Evolutionary conservation across 2,329 filamentous ascomycete species (phyloP).

Genomic region (Cadophora malorum): DNA sequence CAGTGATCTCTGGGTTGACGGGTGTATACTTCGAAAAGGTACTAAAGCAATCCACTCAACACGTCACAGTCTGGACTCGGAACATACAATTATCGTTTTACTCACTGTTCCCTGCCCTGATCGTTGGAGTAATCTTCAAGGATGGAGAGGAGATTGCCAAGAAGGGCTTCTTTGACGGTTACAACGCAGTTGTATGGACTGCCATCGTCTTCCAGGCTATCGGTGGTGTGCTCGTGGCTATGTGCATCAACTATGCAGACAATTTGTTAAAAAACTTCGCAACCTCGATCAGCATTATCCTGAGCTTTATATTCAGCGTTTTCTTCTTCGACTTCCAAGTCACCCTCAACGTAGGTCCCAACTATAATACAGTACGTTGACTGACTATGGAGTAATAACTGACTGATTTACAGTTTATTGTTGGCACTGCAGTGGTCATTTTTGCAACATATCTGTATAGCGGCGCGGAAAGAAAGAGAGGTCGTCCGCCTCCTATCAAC

Average conservation of each 20-base stretch:
- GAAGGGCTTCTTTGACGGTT: constrained; percentile 92
- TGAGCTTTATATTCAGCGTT: constrained; percentile 85
- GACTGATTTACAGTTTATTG: constrained; percentile 67
- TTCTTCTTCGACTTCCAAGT: constrained; percentile 84
- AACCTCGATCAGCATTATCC: constrained; percentile 87
- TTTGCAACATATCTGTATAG: constrained; percentile 87
- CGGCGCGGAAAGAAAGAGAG: constrained; percentile 63
- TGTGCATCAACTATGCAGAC: constrained; percentile 83
- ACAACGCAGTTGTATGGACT: constrained; percentile 90
- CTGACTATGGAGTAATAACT: neutral
- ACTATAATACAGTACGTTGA: neutral
- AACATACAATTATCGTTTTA: constrained; percentile 96
- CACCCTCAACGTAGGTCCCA: constrained; percentile 68
- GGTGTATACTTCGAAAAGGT: constrained; percentile 92
- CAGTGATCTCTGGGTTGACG: constrained; percentile 81
- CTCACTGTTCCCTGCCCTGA: constrained; percentile 86
- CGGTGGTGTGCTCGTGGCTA: constrained; percentile 82
- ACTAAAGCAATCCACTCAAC: constrained; percentile 79
- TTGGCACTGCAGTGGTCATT: constrained; percentile 81
- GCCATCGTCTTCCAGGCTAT: constrained; percentile 82
- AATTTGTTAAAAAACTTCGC: constrained; percentile 96
- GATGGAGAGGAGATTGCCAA: constrained; percentile 84
- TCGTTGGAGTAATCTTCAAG: constrained; percentile 85
- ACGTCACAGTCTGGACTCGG: constrained; percentile 86
- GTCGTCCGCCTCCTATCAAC: constrained; percentile 68